Conservation (phyloP, 345 rosid species). For the Triadica sebifera region DNA sequence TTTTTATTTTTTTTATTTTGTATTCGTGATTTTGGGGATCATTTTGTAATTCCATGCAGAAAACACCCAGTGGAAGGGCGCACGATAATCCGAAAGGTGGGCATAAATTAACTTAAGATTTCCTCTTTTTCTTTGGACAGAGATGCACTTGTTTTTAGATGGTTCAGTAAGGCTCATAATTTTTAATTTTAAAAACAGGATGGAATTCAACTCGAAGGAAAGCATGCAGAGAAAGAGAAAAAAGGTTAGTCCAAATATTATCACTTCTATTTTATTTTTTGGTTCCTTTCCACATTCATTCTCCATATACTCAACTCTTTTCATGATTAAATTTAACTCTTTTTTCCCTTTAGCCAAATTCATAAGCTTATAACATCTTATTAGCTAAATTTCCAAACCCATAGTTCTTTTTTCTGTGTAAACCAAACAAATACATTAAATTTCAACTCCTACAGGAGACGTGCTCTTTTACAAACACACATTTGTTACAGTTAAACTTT, state of each 20-base stretch:
- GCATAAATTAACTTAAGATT: too few species aligned
- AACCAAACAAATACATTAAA: not conserved
- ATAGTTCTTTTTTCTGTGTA: not conserved
- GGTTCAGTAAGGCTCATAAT: not conserved
- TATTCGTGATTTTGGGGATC: not conserved
- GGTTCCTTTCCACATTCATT: not conserved
- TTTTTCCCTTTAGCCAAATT: not conserved
- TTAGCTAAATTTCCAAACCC: not conserved
- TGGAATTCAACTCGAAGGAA: conserved; percentile 12
- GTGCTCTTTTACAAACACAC: not conserved
- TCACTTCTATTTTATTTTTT: not conserved
- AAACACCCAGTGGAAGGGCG: not conserved
- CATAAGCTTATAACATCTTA: not conserved
- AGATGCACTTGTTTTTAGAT: not conserved
- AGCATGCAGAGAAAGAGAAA: conserved; percentile 10
- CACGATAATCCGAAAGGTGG: not conserved
- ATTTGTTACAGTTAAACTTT: not conserved
- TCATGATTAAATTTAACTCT: not conserved
- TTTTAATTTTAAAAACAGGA: not conserved
- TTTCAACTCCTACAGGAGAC: not conserved
- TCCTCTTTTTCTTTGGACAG: not conserved
- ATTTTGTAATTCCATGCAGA: not conserved
- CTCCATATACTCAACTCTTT: not conserved
- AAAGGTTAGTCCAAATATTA: conserved; percentile 1
- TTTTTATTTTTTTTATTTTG: not conserved